phyloP scores from a whole-genome alignment of 2,329 filamentous ascomycete species.

The Diaporthe capsici region DNA sequence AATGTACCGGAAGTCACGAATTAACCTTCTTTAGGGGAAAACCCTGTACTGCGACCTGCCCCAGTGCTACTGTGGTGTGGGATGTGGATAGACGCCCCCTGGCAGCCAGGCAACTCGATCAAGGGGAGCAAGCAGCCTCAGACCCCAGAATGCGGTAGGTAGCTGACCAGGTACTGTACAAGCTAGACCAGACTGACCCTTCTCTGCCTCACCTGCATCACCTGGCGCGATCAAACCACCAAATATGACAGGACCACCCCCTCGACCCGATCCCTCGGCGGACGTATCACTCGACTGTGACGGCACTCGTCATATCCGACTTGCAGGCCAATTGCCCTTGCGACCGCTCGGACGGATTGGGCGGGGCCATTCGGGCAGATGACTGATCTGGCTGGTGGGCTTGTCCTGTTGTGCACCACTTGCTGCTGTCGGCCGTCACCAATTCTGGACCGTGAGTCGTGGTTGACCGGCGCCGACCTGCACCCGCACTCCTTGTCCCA shows the following conservation, averaged over 20 bases:
- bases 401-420: background rate
- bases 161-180: background rate
- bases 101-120: background rate
- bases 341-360: background rate
- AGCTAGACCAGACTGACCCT: background rate
- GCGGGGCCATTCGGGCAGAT: slow-evolving; percentile 3
- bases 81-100: slow-evolving; percentile 4
- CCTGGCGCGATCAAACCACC: background rate
- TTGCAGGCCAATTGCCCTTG: background rate
- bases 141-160: slow-evolving; percentile 1
- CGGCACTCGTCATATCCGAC: background rate
- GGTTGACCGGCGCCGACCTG: slow-evolving; percentile 14
- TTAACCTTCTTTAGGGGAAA: no score
- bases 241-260: slow-evolving; percentile 14
- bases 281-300: slow-evolving; percentile 19
- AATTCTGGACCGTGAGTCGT: slow-evolving; percentile 6
- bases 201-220: slow-evolving; percentile 6
- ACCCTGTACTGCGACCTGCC: background rate
- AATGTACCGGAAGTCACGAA: no score
- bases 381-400: slow-evolving; percentile 10
- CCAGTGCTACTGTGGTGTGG: background rate
- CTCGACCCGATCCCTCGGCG: background rate
- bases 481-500: slow-evolving; percentile 16
- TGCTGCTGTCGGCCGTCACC: slow-evolving; percentile 19
- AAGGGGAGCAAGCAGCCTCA: slow-evolving; percentile 21